Conservation (phyloP, 352 stramenopile genomes). For the Phytophthora nicotianae region DNA sequence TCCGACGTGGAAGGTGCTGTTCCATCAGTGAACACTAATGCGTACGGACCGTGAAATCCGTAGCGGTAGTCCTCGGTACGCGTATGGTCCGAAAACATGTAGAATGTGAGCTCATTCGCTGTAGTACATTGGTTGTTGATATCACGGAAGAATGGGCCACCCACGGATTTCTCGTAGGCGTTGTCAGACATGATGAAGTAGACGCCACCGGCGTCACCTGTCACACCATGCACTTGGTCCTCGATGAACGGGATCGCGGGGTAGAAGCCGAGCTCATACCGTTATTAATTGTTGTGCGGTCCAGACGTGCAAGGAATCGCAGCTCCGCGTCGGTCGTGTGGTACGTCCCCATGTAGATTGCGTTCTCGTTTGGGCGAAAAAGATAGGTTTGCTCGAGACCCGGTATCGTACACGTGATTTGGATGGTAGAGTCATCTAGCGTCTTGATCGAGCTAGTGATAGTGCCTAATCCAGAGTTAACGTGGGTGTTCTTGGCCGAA, state of each 20-base stretch:
- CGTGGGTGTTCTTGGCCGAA: slow-evolving; percentile 46
- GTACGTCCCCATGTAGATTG: slow-evolving; percentile 66
- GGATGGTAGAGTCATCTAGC: slow-evolving; percentile 45
- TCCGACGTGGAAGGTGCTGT: slow-evolving; percentile 22
- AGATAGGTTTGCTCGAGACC: slow-evolving; percentile 57
- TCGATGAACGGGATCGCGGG: slow-evolving; percentile 46
- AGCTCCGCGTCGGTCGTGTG: slow-evolving; percentile 42
- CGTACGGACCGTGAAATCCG: slow-evolving; percentile 60
- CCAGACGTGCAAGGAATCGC: slow-evolving; percentile 52
- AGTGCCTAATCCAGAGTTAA: slow-evolving; percentile 58
- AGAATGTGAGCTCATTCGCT: slow-evolving; percentile 61
- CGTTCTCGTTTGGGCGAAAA: slow-evolving; percentile 55
- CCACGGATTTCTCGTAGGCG: slow-evolving; percentile 55
- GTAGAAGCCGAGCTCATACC: slow-evolving; percentile 44
- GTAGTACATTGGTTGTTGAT: slow-evolving; percentile 65
- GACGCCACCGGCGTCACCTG: slow-evolving; percentile 40
- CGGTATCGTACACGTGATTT: slow-evolving; percentile 42
- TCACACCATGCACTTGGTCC: slow-evolving; percentile 52
- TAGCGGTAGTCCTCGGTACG: slow-evolving; percentile 55
- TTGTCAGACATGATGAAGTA: slow-evolving; percentile 58
- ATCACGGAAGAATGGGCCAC: slow-evolving; percentile 58
- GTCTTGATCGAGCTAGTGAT: slow-evolving; percentile 41
- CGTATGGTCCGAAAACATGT: slow-evolving; percentile 70
- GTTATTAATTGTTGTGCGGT: slow-evolving; percentile 39
- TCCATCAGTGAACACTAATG: slow-evolving; percentile 50